These are phyloP conservation scores for Globisporangium polare DNA, from an alignment of 352 stramenopile genomes.

Conservation along the genomic window DNA sequence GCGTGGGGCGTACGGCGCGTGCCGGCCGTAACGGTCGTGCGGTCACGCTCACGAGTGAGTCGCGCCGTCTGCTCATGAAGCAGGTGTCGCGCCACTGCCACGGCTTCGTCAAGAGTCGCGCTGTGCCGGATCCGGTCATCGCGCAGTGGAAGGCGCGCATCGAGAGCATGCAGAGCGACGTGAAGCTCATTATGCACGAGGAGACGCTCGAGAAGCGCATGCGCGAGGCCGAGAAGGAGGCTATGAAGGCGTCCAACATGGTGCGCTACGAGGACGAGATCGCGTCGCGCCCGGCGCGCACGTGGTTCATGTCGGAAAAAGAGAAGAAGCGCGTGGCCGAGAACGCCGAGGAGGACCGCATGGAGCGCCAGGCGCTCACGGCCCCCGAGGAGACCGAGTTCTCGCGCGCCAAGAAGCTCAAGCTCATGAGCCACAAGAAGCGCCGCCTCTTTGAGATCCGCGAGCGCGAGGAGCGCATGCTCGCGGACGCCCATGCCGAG, in stretches of 20 bases:
- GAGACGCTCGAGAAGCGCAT: slow-evolving; percentile 90
- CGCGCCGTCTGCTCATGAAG: slow-evolving; percentile 92
- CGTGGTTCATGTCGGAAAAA: slow-evolving; percentile 91
- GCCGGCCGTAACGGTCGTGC: slow-evolving; percentile 91
- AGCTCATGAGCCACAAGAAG: slow-evolving; percentile 88
- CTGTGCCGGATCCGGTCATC: slow-evolving; percentile 86
- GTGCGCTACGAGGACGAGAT: slow-evolving; percentile 92
- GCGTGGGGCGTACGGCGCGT: slow-evolving; percentile 97
- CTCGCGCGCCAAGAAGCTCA: slow-evolving; percentile 72
- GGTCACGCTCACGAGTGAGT: slow-evolving; percentile 89
- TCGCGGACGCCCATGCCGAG: slow-evolving; percentile 50
- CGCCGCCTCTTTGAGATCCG: slow-evolving; percentile 78
- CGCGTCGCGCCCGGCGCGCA: slow-evolving; percentile 72
- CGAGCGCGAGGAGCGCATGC: slow-evolving; percentile 76
- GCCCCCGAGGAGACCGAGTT: slow-evolving; percentile 32
- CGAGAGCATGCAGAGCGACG: slow-evolving; percentile 73
- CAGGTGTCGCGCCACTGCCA: slow-evolving; percentile 88
- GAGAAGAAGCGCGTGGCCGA: slow-evolving; percentile 85
- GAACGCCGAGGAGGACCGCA: slow-evolving; percentile 63
- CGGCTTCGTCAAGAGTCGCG: slow-evolving; percentile 89
- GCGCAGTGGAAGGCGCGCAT: slow-evolving; percentile 84
- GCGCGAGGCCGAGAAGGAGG: slow-evolving; percentile 87
- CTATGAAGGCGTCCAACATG: slow-evolving; percentile 86
- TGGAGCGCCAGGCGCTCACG: slow-evolving; percentile 26
- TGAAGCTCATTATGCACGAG: slow-evolving; percentile 82